Evolutionary conservation across 2,329 filamentous ascomycete species (phyloP), one percentile per base, ranked within the genome.

Genomic region (Phialophora expanda): DNA sequence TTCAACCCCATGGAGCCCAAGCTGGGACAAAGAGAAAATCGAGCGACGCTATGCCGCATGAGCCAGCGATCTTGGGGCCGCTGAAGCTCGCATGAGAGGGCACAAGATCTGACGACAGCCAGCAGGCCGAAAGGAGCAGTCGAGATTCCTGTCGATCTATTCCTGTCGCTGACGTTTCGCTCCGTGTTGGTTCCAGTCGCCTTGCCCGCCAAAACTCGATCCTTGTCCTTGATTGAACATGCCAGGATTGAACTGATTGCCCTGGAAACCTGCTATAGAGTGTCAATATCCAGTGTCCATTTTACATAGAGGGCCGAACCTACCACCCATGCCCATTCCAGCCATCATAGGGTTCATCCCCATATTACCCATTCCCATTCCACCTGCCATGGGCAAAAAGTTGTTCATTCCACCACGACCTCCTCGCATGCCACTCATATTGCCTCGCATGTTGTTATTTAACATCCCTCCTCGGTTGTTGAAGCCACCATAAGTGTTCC

Each of bases 161-260:
- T 93, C 91, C 67, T 90, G 90, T 69, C 91, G 86, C 70, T 90
- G 89, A 71, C 91, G 84, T 80, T 95, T 95, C 3, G 89, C 88
- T 32, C 90, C 90, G 72, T 94, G 91, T 5, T 91, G 91, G 74
- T 94, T 94, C 83, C 90, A 91, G 65, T 87, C 83, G 51, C 80
- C 80, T 34, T 78, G 78, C 48, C 75, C 79, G 53, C 77, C 76
- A 51, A 70, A 69, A 24, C 66, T 66, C 30, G 61, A 56, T 17
- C 69, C 72, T 65, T 79, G 78, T 58, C 80, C 80, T 62, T 82
- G 82, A 56, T 83, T 61, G 76, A 92, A 94, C 80, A 92, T 93
- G 65, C 84, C 86, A 44, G 89, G 86, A 74, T 90, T 91, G 79
- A 93, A 94, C 73, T 88, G 62, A 64, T 67, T 67, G 14, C 65